These are phyloP conservation scores for Wickerhamomyces subpelliculosus DNA, from an alignment of 805 yeast species.

Conservation along the genomic window DNA sequence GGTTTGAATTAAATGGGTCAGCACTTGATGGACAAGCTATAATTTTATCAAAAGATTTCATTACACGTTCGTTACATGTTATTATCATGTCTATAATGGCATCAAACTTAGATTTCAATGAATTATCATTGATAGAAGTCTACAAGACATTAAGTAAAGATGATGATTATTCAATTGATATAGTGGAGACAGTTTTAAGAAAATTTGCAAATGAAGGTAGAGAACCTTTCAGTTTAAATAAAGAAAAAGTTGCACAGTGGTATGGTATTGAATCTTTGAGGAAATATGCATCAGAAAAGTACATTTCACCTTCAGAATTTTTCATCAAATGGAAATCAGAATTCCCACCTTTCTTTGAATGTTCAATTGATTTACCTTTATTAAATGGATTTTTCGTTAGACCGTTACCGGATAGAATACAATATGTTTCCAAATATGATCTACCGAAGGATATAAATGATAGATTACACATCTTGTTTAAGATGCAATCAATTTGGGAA, in stretches of 20 bases:
- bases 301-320: constrained; percentile 43
- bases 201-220: constrained; percentile 32
- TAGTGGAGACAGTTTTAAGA: constrained; percentile 43
- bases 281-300: constrained; percentile 24
- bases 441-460: constrained; percentile 42
- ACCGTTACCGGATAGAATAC: constrained; percentile 39
- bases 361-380: constrained; percentile 47
- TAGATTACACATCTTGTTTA: constrained; percentile 48
- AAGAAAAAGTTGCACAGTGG: constrained; percentile 44
- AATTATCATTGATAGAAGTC: constrained; percentile 24
- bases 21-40: constrained; percentile 39
- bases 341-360: constrained; percentile 57
- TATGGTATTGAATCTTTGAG: constrained; percentile 51
- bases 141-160: constrained; percentile 23
- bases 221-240: constrained; percentile 33
- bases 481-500: constrained; percentile 51
- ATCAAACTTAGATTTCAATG: constrained; percentile 23
- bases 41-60: constrained; percentile 26
- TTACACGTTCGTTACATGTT: constrained; percentile 28
- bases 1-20: constrained; percentile 53
- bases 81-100: constrained; percentile 33
- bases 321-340: constrained; percentile 54
- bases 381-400: constrained; percentile 50
- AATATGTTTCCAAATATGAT: constrained; percentile 41
- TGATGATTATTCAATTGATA: constrained; percentile 31